A percentile compares a stretch with the other conserved stretches of the same genome.
phyloP scores from a whole-genome alignment of 2,329 filamentous ascomycete species.

The Sporothrix schenckii region DNA sequence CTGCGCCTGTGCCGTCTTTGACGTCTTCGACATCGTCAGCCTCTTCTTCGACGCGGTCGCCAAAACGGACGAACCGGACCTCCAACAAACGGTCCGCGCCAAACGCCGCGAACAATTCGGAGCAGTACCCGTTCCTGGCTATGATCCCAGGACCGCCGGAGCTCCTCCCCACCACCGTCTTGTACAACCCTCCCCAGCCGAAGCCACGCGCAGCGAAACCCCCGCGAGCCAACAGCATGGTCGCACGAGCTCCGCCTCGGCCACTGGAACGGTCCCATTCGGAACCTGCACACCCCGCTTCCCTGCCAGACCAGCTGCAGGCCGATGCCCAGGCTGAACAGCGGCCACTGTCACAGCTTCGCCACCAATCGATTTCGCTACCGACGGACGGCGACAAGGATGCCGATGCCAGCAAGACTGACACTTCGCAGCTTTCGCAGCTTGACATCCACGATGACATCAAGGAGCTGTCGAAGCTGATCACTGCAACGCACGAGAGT shows the following conservation, averaged over 20 bases:
- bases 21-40: background rate
- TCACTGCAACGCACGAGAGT: slow-evolving; percentile 25
- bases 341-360: background rate
- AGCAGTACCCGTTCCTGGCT: slow-evolving; percentile 46
- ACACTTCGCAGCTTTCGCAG: background rate
- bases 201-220: slow-evolving; percentile 29
- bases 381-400: background rate
- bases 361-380: slow-evolving; percentile 7
- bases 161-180: slow-evolving; percentile 48
- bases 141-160: slow-evolving; percentile 51
- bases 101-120: slow-evolving; percentile 34
- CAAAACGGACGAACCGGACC: slow-evolving; percentile 40
- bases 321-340: background rate
- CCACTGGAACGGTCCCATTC: slow-evolving; percentile 35
- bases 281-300: slow-evolving; percentile 27
- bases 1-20: background rate
- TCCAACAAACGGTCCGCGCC: slow-evolving; percentile 34
- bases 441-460: slow-evolving; percentile 29
- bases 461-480: slow-evolving; percentile 28
- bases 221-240: slow-evolving; percentile 24
- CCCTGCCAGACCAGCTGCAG: background rate
- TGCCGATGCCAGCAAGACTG: background rate
- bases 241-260: slow-evolving; percentile 16
- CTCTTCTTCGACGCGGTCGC: background rate
- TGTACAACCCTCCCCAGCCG: slow-evolving; percentile 45